Evolutionary conservation across 768 basidiomycete genomes (phyloP).

Genomic region (Neoboletus brunneissimus): DNA sequence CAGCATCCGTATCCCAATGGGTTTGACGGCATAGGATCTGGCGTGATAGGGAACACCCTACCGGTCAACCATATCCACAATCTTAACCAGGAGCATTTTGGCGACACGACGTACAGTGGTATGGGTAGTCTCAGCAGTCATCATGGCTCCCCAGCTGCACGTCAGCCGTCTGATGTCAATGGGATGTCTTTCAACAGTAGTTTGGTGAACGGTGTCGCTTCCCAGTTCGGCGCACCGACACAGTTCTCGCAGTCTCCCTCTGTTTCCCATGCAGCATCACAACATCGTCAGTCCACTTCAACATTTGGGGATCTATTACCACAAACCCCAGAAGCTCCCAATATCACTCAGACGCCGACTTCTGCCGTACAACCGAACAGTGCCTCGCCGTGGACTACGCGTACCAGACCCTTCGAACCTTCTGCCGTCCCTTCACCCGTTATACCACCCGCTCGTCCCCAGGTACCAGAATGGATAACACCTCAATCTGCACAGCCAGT

Average conservation of each 20-base stretch:
- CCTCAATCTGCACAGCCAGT: constrained; percentile 19
- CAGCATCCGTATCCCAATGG: constrained; percentile 25
- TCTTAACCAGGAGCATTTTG: constrained; percentile 28
- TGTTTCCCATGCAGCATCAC: constrained; percentile 16
- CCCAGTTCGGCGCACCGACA: constrained; percentile 19
- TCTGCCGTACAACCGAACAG: constrained; percentile 24
- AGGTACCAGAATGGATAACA: constrained; percentile 39
- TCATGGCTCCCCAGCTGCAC: constrained; percentile 23
- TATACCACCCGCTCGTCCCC: constrained; percentile 20
- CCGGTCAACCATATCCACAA: constrained; percentile 21
- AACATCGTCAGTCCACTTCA: constrained; percentile 22
- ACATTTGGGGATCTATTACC: constrained; percentile 23
- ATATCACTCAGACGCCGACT: constrained; percentile 17
- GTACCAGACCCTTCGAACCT: constrained; percentile 17
- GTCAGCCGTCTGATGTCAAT: constrained; percentile 24
- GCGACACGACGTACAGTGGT: constrained; percentile 22
- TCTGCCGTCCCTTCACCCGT: constrained; percentile 20
- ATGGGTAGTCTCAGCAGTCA: constrained; percentile 22
- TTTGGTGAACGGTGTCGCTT: constrained; percentile 16
- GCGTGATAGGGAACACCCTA: constrained; percentile 16
- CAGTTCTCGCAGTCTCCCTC: constrained; percentile 24
- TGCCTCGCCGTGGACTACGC: constrained; percentile 25
- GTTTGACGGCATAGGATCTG: constrained; percentile 21
- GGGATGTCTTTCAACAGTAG: constrained; percentile 21
- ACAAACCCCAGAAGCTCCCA: constrained; percentile 17